These are phyloP conservation scores for Candida germanica DNA, from an alignment of 805 yeast genomes.

Conservation along the genomic window DNA sequence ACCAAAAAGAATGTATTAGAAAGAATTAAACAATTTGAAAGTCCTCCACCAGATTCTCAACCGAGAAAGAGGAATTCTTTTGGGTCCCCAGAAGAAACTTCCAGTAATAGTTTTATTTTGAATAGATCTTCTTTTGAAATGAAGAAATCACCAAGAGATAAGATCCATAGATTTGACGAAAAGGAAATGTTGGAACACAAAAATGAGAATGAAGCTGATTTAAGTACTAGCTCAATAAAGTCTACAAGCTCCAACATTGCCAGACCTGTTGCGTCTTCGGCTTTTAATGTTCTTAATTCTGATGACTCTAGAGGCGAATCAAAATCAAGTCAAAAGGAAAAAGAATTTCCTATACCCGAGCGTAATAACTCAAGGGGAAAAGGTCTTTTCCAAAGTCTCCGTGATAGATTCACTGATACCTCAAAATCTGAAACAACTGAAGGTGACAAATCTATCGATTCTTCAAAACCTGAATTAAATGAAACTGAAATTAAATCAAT, in stretches of 20 bases:
- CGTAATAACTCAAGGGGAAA: conserved; percentile 15
- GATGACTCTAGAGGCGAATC: neutral
- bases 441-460: conserved; percentile 1
- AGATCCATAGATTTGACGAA: conserved; percentile 2
- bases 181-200: neutral
- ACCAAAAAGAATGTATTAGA: conserved; percentile 25
- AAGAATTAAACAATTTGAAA: conserved; percentile 37
- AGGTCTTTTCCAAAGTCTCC: conserved; percentile 34
- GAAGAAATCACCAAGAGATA: conserved; percentile 13
- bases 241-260: conserved; percentile 6
- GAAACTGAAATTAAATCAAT: neutral
- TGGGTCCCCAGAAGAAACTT: conserved; percentile 9
- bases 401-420: conserved; percentile 24
- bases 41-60: conserved; percentile 16
- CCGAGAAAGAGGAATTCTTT: conserved; percentile 18
- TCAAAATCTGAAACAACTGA: conserved; percentile 5
- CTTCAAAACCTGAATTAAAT: neutral
- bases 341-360: conserved; percentile 3
- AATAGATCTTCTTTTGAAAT: conserved; percentile 16
- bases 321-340: no score
- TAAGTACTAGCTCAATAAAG: conserved; percentile 5
- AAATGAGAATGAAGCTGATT: conserved; percentile 3
- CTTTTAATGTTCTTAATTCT: neutral
- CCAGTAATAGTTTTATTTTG: conserved; percentile 14
- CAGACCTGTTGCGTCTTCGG: conserved; percentile 6